Conservation (phyloP, 129 eudicot genomes). For the Mikania micrantha region DNA sequence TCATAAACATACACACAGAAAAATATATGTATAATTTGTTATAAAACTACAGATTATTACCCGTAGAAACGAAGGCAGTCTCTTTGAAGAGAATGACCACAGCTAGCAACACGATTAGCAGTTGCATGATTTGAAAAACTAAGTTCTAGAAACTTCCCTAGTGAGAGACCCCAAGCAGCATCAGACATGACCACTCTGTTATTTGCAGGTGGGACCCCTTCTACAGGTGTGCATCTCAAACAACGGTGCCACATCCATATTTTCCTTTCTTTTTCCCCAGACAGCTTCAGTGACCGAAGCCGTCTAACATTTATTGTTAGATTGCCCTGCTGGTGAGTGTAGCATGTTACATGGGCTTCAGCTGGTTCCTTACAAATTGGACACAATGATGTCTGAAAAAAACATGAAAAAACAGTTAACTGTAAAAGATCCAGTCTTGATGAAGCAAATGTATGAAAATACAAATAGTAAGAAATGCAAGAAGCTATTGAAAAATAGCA, state of each 20-base stretch:
- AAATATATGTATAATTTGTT: not conserved
- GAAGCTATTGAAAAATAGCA: not conserved
- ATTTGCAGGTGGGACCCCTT: constrained; percentile 83
- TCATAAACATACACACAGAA: not conserved
- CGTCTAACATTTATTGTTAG: constrained; percentile 78
- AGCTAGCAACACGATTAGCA: constrained; percentile 86
- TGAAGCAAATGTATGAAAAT: not conserved
- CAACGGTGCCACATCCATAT: constrained; percentile 99
- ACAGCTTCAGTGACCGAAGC: constrained; percentile 53
- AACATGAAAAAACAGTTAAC: not conserved
- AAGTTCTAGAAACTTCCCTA: constrained; percentile 95
- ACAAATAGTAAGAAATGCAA: not conserved
- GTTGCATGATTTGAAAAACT: constrained; percentile 94
- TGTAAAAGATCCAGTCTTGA: not conserved
- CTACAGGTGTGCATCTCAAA: constrained; percentile 60
- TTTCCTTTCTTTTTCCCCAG: constrained; percentile 78
- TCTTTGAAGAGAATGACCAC: constrained; percentile 95
- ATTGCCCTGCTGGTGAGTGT: constrained; percentile 92
- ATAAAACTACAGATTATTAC: constrained; percentile 23
- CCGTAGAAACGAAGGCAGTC: constrained; percentile 97
- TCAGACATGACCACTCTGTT: constrained; percentile 79
- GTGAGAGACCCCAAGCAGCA: constrained; percentile 99
- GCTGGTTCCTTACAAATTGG: constrained; percentile 73
- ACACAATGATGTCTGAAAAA: constrained; percentile 56
- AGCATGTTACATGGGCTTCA: constrained; percentile 87